Percentiles rank a stretch among this genome's conserved stretches.
Conservation (phyloP, 495 filamentous ascomycete genomes). For the Penicillium bialowiezense region DNA sequence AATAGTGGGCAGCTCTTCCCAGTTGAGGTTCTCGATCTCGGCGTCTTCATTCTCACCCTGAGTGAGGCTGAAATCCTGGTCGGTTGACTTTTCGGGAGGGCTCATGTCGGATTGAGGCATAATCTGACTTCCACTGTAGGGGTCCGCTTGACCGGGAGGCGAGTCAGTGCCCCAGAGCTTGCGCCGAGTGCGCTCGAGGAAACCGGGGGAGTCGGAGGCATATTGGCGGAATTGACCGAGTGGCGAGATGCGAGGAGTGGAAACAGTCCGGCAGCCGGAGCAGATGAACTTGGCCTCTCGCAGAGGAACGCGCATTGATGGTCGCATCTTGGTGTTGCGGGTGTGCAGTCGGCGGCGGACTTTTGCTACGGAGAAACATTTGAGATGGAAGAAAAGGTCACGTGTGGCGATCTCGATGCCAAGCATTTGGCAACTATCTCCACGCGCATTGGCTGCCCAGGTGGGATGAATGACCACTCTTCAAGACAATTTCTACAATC, state of each 20-base stretch:
- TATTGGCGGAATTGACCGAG: conserved; percentile 42
- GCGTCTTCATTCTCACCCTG: not conserved
- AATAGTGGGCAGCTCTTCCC: conserved; percentile 2
- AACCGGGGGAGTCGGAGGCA: conserved; percentile 36
- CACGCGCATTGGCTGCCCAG: no score
- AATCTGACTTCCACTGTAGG: conserved; percentile 43
- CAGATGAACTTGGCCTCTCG: conserved; percentile 44
- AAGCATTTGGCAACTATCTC: conserved; percentile 15
- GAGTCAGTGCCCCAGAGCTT: conserved; percentile 57
- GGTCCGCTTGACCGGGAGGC: conserved; percentile 53
- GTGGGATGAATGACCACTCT: no score
- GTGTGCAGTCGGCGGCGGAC: conserved; percentile 8
- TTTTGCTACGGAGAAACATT: conserved; percentile 27
- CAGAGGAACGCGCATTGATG: conserved; percentile 36
- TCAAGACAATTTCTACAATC: no score
- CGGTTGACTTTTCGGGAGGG: not conserved
- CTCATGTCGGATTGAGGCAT: not conserved
- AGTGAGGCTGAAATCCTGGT: not conserved
- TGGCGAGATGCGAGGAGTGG: conserved; percentile 36
- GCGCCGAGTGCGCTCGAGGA: conserved; percentile 49
- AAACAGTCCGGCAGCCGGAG: conserved; percentile 41
- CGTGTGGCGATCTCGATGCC: conserved; percentile 17
- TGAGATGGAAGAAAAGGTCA: conserved; percentile 20
- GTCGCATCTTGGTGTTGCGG: conserved; percentile 35
- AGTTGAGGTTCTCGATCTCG: not conserved